Percentiles rank a stretch among this genome's conserved stretches.
Evolutionary conservation across 768 basidiomycete genomes (phyloP).

Genomic region (Pilatotrama ljubarskyi): DNA sequence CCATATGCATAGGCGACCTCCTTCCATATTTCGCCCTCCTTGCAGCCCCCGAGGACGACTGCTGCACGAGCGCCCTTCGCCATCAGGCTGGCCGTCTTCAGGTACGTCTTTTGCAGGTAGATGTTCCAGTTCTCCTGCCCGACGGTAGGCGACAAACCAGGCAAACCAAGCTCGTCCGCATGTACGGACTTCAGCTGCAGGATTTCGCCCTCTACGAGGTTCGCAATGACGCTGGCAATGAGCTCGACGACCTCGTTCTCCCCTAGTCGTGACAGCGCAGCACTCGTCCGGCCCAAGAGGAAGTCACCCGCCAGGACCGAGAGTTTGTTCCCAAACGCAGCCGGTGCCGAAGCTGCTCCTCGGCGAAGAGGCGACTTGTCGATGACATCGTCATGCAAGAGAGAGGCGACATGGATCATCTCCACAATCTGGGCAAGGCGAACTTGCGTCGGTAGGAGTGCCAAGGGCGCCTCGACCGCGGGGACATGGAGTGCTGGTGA

Average conservation of each 20-base stretch:
- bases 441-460: slow-evolving; percentile 82
- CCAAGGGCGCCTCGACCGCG: slow-evolving; percentile 33
- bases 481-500: slow-evolving; percentile 28
- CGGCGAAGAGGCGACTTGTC: slow-evolving; percentile 75
- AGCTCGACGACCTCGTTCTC: slow-evolving; percentile 91
- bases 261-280: slow-evolving; percentile 84
- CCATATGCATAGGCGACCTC: slow-evolving; percentile 92
- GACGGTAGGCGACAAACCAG: slow-evolving; percentile 32
- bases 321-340: slow-evolving; percentile 88
- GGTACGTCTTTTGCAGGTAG: slow-evolving; percentile 90
- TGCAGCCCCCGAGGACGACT: slow-evolving; percentile 83
- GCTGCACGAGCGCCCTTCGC: slow-evolving; percentile 84
- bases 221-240: slow-evolving; percentile 87
- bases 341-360: slow-evolving; percentile 64
- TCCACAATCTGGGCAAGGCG: slow-evolving; percentile 95
- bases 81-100: slow-evolving; percentile 90
- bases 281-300: slow-evolving; percentile 86
- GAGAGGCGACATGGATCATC: slow-evolving; percentile 96
- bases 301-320: slow-evolving; percentile 95
- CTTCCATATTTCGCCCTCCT: slow-evolving; percentile 78
- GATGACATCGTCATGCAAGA: slow-evolving; percentile 90
- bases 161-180: slow-evolving; percentile 39
- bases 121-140: slow-evolving; percentile 61
- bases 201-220: slow-evolving; percentile 96
- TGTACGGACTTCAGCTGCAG: slow-evolving; percentile 66